Evolutionary conservation across 495 filamentous ascomycete genomes (phyloP).

Genomic region (Penicillium herquei): DNA sequence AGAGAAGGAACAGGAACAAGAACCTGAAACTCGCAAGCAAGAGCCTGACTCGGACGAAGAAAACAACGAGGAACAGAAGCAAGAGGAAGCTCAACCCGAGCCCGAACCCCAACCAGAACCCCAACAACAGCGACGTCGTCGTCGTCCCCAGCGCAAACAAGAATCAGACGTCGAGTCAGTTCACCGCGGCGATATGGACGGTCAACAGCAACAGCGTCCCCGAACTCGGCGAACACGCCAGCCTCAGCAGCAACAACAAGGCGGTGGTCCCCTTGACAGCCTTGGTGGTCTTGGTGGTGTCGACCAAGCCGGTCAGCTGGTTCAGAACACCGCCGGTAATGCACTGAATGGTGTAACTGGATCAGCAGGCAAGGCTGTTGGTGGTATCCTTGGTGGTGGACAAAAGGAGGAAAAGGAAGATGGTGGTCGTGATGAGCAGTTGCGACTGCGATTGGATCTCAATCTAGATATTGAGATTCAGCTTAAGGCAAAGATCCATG

Average conservation of each 20-base stretch:
- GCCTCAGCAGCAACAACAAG: conserved; percentile 32
- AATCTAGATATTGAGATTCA: conserved; percentile 89
- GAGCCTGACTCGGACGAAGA: conserved; percentile 15
- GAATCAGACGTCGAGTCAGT: conserved; percentile 40
- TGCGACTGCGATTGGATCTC: conserved; percentile 75
- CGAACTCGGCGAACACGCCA: conserved; percentile 33
- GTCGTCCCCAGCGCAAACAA: conserved; percentile 29
- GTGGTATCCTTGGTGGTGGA: conserved; percentile 43
- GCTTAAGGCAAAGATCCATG: conserved; percentile 88
- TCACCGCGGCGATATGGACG: conserved; percentile 38
- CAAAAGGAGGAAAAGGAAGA: conserved; percentile 42
- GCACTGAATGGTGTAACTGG: conserved; percentile 56
- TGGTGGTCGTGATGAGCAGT: conserved; percentile 63
- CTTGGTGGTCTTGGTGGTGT: conserved; percentile 60
- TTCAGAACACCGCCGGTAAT: conserved; percentile 64
- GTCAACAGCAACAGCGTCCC: conserved; percentile 36
- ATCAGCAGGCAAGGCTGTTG: conserved; percentile 58
- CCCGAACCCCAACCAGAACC: conserved; percentile 30
- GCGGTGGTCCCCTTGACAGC: conserved; percentile 47
- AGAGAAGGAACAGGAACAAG: conserved; percentile 10
- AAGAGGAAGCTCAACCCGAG: conserved; percentile 17
- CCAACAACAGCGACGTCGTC: conserved; percentile 29
- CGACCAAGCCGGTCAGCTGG: conserved; percentile 54
- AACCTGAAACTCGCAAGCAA: conserved; percentile 5
- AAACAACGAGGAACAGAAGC: conserved; percentile 14